Evolutionary conservation across 2,329 filamentous ascomycete species (phyloP).

Genomic region (Drechslerella dactyloides): DNA sequence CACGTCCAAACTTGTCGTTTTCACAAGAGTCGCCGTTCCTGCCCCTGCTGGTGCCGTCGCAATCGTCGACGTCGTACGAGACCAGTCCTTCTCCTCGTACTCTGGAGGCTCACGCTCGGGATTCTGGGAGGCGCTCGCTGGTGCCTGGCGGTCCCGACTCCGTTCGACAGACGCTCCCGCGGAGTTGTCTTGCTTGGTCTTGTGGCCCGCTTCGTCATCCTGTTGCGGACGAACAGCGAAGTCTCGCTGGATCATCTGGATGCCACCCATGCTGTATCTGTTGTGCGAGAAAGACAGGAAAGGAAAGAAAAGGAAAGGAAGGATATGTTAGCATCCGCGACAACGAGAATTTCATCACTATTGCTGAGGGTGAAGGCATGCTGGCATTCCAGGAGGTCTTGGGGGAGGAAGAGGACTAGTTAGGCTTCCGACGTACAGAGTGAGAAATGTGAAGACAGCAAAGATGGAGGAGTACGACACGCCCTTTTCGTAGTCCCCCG

Average conservation of each 20-base stretch:
- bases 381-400: constrained; percentile 30
- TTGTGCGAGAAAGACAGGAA: constrained; percentile 29
- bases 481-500: constrained; percentile 51
- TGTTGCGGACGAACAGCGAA: constrained; percentile 49
- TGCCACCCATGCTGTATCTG: constrained; percentile 52
- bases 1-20: constrained; percentile 44
- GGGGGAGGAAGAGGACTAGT: neutral
- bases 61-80: constrained; percentile 26
- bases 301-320: neutral
- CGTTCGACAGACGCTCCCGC: constrained; percentile 30
- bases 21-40: constrained; percentile 17
- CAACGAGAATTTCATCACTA: neutral
- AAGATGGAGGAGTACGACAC: constrained; percentile 55
- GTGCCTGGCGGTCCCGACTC: constrained; percentile 31
- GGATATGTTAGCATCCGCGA: neutral
- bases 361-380: constrained; percentile 24
- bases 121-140: constrained; percentile 21
- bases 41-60: neutral
- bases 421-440: constrained; percentile 52
- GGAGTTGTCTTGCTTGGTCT: constrained; percentile 24
- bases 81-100: constrained; percentile 36
- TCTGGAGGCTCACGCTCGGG: constrained; percentile 30
- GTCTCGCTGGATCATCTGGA: constrained; percentile 54
- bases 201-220: constrained; percentile 39
- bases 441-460: constrained; percentile 53